Base-by-base conservation (phyloP, 2,329 filamentous ascomycete genomes). In the Talaromyces sp. region DNA sequence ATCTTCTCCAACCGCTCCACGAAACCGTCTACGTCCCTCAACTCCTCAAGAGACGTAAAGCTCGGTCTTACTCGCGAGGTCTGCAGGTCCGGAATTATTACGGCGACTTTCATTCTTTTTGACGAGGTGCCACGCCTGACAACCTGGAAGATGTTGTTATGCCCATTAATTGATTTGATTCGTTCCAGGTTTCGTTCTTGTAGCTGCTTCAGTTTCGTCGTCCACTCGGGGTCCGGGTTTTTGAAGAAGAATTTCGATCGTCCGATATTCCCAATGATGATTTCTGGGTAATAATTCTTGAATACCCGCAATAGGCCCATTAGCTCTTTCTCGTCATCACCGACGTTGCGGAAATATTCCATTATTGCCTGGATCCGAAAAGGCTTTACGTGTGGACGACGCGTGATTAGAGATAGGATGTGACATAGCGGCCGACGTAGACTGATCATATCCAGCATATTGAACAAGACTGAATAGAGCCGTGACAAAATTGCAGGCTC, bases 221-320 rank as follows among this genome's bases (percentile, higher is more conserved):
- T 84, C 92, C 92, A 96, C 77, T 90, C 85, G 3, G 82, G 80
- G 73, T 94, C 89, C n/a, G 90, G 90, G 72, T 91, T 89, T 82
- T 89, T 74, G 68, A 73, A 75, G 58, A 70, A 77, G 67, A 72
- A 75, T 24, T 72, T 74, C 43, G 72, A 68, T 22, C 71, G 81
- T 35, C 87, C 84, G 3, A 85, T 82, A 68, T 90, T 89, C 24
- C 89, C 90, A 14, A 94, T 85, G 66, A 96, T 91, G 63, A 96
- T 91, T 74, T 96, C 92, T 0, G 92, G 92, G 72, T 94, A 96
- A 76, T 94, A 96, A 74, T 94, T 92, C 74, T 95, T 95, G 80
- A 89, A 96, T n/a, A 94, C 87, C 63, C 90, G 86, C 59, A 96
- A 80, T 19, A 96, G 81, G 3, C 90, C 90, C 43, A 90, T 83